Evolutionary conservation across 2,329 filamentous ascomycete genomes (phyloP), one percentile per base, ranked within the genome.

Genomic region (Stachybotrys echinatus): DNA sequence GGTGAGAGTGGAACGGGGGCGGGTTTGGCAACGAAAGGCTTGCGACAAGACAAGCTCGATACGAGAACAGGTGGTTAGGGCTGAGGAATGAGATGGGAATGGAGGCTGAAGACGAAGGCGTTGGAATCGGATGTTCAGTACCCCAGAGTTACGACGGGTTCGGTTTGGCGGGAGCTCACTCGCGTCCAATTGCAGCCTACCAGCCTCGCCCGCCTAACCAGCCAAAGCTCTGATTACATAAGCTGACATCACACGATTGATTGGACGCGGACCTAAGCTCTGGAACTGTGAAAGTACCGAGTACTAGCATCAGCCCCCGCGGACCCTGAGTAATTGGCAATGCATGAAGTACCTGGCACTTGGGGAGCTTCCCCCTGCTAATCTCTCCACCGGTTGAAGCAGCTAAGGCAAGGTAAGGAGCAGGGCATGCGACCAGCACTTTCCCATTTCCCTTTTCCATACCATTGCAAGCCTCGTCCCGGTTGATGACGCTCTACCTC

Each of bases 111-210:
- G 10, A 14, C 14, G 27, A 34, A 5, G 27, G 14, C 27, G 27
- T 34, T 34, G 27, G 27, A 34, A 34, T 34, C 27, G 27, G 27
- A 14, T 34, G 10, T 34, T 8, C 5, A 34, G 27, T 34, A 34
- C 27, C 27, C 27, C 27, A 34, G 27, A 34, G 27, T 34, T 34
- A 34, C 27, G 27, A 14, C 27, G 10, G 5, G 3, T 10, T 8
- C 27, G 10, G 27, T 34, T 10, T 34, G 27, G 14, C 27, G 14
- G 27, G 27, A 10, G 10, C 10, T 34, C 27, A 34, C 20, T 45
- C 65, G 65, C 65, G 66, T 66, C 62, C 61, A 57, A 56, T 62
- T 61, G 66, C 55, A 69, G 66, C 66, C 66, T 69, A 61, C 59
- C 45, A 49, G 50, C 44, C 49, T 37, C 38, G 2, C 6, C n/a